These are phyloP conservation scores for Eimeria acervulina DNA, from an alignment of 169 alveolate species.

Conservation along the genomic window DNA sequence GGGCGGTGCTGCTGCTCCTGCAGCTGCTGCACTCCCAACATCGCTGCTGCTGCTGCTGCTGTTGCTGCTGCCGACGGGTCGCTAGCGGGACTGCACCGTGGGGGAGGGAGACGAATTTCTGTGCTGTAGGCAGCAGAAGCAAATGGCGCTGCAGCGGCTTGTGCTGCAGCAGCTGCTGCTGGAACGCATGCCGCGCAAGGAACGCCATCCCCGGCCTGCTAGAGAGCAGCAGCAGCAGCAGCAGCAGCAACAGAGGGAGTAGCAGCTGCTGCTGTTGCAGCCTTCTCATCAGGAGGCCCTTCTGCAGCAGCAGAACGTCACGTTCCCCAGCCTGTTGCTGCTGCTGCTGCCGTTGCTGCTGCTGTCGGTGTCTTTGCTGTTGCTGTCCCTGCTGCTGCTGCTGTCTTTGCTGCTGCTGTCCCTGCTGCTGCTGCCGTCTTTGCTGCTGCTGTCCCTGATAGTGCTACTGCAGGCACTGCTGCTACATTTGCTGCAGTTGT, in stretches of 20 bases:
- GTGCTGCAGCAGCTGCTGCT: not conserved
- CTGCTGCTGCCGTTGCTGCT: no score
- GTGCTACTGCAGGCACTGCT: not conserved
- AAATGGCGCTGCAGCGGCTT: no score
- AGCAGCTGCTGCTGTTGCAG: conserved; percentile 3
- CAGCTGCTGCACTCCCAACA: not conserved
- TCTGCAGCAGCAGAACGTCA: no score
- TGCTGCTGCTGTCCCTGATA: conserved; percentile 4
- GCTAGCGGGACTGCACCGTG: not conserved
- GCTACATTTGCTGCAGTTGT: not conserved
- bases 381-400: conserved; percentile 30
- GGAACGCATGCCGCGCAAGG: not conserved
- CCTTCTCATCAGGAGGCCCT: conserved; percentile 1
- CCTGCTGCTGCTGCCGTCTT: not conserved
- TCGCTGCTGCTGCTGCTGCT: conserved; percentile 12
- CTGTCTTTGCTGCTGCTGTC: not conserved
- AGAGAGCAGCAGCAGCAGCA: conserved; percentile 37
- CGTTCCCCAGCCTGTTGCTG: no score
- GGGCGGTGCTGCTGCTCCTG: not conserved
- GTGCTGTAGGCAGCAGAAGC: not conserved
- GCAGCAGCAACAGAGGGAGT: not conserved
- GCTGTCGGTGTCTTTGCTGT: not conserved
- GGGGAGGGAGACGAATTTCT: not conserved
- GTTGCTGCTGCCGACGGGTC: no score
- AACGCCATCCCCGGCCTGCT: not conserved